Percentiles rank a stretch among this genome's conserved stretches.
Evolutionary conservation across 1,139 yeast species (phyloP).

Genomic region (Debaryomycetaceae sp.): DNA sequence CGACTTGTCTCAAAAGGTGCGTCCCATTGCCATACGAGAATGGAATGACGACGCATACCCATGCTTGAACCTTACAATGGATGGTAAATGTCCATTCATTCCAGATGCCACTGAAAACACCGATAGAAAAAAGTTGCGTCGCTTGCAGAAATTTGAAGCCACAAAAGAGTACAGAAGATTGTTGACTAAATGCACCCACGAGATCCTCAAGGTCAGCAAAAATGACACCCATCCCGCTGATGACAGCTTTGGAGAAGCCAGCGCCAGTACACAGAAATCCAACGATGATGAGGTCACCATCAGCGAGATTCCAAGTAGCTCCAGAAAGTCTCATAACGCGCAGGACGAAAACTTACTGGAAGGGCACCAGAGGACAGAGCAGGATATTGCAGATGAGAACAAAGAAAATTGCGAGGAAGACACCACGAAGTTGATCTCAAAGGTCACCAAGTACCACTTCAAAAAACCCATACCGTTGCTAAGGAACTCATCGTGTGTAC

Average conservation of each 20-base stretch:
- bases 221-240: constrained; percentile 18
- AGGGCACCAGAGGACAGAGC: not conserved
- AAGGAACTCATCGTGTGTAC: constrained; percentile 31
- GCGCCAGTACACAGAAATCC: constrained; percentile 28
- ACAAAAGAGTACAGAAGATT: constrained; percentile 38
- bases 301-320: constrained; percentile 12
- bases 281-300: constrained; percentile 17
- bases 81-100: constrained; percentile 73
- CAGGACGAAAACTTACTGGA: not conserved
- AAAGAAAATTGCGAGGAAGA: constrained; percentile 8
- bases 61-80: constrained; percentile 43
- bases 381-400: constrained; percentile 8
- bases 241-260: constrained; percentile 22
- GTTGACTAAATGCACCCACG: constrained; percentile 33
- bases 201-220: constrained; percentile 26
- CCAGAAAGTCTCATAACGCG: constrained; percentile 6
- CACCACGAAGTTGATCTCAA: constrained; percentile 2
- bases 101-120: constrained; percentile 42
- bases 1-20: constrained; percentile 72
- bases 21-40: constrained; percentile 83
- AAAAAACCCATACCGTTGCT: constrained; percentile 23
- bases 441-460: constrained; percentile 11
- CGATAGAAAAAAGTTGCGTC: constrained; percentile 35
- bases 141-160: constrained; percentile 40
- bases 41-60: constrained; percentile 57